These are phyloP conservation scores for Mortierella sp. DNA, from an alignment of 371 early-diverging fungal species.

Conservation along the genomic window DNA sequence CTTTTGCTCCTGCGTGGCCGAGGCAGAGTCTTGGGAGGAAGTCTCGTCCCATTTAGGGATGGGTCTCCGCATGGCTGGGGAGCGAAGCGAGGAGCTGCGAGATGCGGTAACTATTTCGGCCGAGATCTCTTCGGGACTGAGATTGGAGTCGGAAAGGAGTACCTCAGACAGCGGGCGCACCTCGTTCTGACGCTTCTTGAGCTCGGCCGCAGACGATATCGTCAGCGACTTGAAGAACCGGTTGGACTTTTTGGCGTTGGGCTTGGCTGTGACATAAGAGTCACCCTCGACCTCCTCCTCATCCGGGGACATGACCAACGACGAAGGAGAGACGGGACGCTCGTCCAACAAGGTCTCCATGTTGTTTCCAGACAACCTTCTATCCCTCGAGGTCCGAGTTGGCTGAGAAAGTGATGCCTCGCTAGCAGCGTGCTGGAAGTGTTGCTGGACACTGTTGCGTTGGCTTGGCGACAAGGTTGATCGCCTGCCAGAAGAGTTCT, in stretches of 20 bases:
- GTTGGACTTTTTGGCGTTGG: slow-evolving; percentile 19
- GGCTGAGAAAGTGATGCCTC: not conserved
- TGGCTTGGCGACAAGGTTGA: not conserved
- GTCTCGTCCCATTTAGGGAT: slow-evolving; percentile 5
- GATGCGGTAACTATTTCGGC: slow-evolving; percentile 31
- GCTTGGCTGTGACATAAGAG: slow-evolving; percentile 10
- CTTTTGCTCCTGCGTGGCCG: not conserved
- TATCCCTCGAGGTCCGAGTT: not conserved
- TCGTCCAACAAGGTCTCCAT: slow-evolving; percentile 26
- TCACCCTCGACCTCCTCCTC: slow-evolving; percentile 21
- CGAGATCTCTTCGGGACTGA: slow-evolving; percentile 32
- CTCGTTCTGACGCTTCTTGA: slow-evolving; percentile 21
- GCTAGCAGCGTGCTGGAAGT: slow-evolving; percentile 25
- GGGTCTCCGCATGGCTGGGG: not conserved
- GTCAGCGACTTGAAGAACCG: slow-evolving; percentile 42
- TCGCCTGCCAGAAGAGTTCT: not conserved
- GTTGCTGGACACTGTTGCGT: slow-evolving; percentile 28
- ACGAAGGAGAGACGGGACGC: not conserved
- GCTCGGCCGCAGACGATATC: slow-evolving; percentile 17
- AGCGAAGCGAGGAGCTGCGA: slow-evolving; percentile 26
- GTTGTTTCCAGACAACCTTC: slow-evolving; percentile 11
- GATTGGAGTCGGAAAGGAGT: slow-evolving; percentile 37
- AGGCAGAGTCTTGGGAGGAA: not conserved
- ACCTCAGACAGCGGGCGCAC: slow-evolving; percentile 34
- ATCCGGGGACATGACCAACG: slow-evolving; percentile 19